Percentiles rank a stretch among this genome's conserved stretches.
phyloP scores from a whole-genome alignment of 1,284 basidiomycete species.

The Volvariella volvacea region DNA sequence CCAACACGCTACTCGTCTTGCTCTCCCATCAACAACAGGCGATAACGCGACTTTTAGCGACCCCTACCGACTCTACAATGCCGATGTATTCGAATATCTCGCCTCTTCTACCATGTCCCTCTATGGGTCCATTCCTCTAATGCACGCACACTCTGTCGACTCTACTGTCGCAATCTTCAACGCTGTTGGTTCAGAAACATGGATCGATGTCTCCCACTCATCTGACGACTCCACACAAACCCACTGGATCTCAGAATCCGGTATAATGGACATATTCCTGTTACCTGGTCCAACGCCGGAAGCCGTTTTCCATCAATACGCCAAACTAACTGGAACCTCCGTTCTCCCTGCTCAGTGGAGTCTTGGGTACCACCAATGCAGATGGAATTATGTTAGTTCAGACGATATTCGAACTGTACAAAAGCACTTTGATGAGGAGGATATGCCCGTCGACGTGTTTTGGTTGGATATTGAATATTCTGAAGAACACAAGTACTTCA shows the following conservation, averaged over 20 bases:
- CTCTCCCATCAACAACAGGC: slow-evolving; percentile 80
- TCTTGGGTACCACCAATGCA: slow-evolving; percentile 93
- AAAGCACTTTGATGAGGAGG: slow-evolving; percentile 83
- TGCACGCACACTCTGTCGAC: slow-evolving; percentile 85
- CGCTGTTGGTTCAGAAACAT: slow-evolving; percentile 90
- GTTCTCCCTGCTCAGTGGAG: slow-evolving; percentile 89
- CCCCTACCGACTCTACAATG: slow-evolving; percentile 93
- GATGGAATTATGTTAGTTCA: slow-evolving; percentile 97
- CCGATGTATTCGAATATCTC: slow-evolving; percentile 97
- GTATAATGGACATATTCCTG: slow-evolving; percentile 91
- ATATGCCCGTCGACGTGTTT: slow-evolving; percentile 95
- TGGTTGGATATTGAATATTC: slow-evolving; percentile 99
- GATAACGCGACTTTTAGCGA: slow-evolving; percentile 71
- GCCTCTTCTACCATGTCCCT: slow-evolving; percentile 88
- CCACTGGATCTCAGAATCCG: slow-evolving; percentile 97
- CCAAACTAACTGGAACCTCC: slow-evolving; percentile 78
- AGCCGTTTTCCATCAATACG: slow-evolving; percentile 83
- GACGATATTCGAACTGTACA: slow-evolving; percentile 88
- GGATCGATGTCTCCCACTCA: slow-evolving; percentile 83
- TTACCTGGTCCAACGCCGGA: slow-evolving; percentile 84
- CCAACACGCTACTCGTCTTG: slow-evolving; percentile 90
- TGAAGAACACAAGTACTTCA: slow-evolving; percentile 94
- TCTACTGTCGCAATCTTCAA: slow-evolving; percentile 91
- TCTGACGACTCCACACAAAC: slow-evolving; percentile 67
- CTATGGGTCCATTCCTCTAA: slow-evolving; percentile 87